Conservation (phyloP, 2,329 filamentous ascomycete species). For the Geosmithia flava region DNA sequence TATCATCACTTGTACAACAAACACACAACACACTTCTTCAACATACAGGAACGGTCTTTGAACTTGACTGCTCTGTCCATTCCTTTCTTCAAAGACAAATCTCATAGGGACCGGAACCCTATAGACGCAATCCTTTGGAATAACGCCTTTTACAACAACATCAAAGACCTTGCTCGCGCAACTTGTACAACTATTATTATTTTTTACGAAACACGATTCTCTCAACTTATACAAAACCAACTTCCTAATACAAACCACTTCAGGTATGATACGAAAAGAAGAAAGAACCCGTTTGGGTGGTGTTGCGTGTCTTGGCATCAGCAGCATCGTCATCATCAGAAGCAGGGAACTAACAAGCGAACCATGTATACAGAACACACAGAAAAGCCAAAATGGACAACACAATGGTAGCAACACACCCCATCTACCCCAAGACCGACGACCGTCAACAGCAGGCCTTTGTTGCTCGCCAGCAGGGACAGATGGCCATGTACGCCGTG, state of each 20-base stretch:
- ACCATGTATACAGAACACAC: no score
- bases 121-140: slow-evolving; percentile 4
- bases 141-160: background rate
- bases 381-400: slow-evolving; percentile 44
- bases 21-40: background rate
- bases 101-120: slow-evolving; percentile 2
- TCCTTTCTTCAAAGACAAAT: background rate
- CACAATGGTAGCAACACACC: slow-evolving; percentile 49
- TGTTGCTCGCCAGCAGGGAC: slow-evolving; percentile 11
- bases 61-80: slow-evolving; percentile 3
- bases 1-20: background rate
- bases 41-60: slow-evolving; percentile 1
- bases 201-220: background rate
- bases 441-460: slow-evolving; percentile 28
- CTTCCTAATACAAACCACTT: no score
- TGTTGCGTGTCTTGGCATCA: no score
- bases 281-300: no score
- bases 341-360: no score
- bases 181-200: background rate
- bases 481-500: slow-evolving; percentile 36
- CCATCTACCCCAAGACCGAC: slow-evolving; percentile 65
- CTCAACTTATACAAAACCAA: no score
- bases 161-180: background rate
- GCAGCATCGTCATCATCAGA: no score
- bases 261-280: no score